Conservation (phyloP, 805 yeast species). For the Metschnikowia peoriensis region DNA sequence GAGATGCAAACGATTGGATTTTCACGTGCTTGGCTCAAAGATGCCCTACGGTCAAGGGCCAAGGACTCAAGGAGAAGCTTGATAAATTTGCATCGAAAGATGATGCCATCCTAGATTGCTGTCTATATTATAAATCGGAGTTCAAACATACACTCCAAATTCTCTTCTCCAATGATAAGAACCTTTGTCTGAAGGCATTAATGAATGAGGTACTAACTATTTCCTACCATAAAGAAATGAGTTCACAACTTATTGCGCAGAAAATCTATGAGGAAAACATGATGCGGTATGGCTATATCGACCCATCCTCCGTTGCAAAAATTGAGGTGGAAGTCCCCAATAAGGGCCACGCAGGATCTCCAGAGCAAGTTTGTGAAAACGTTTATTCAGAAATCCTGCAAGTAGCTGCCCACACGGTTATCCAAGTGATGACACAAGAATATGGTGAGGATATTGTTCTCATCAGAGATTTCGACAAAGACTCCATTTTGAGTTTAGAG, state of each 20-base stretch:
- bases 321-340: conserved; percentile 11
- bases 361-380: conserved; percentile 7
- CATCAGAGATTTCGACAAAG: conserved; percentile 45
- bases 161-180: conserved; percentile 77
- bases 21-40: conserved; percentile 54
- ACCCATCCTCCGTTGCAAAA: conserved; percentile 2
- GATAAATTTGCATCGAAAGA: conserved; percentile 54
- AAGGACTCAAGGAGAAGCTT: conserved; percentile 53
- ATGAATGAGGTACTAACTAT: conserved; percentile 66
- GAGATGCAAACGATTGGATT: conserved; percentile 80
- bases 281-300: conserved; percentile 21
- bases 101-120: conserved; percentile 84
- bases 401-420: conserved; percentile 46
- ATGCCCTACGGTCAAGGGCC: conserved; percentile 58
- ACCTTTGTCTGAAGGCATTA: conserved; percentile 75
- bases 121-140: conserved; percentile 55
- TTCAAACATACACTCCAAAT: conserved; percentile 45
- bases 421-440: conserved; percentile 48
- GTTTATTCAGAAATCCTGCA: conserved; percentile 43
- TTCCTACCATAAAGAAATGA: conserved; percentile 46
- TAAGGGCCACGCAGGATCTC: neutral
- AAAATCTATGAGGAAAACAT: conserved; percentile 39
- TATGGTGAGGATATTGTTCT: conserved; percentile 58
- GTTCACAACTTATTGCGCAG: conserved; percentile 41
- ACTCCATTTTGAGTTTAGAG: conserved; percentile 30